phyloP scores from a whole-genome alignment of 1,139 yeast genomes.

The Scheffersomyces insectosa region DNA sequence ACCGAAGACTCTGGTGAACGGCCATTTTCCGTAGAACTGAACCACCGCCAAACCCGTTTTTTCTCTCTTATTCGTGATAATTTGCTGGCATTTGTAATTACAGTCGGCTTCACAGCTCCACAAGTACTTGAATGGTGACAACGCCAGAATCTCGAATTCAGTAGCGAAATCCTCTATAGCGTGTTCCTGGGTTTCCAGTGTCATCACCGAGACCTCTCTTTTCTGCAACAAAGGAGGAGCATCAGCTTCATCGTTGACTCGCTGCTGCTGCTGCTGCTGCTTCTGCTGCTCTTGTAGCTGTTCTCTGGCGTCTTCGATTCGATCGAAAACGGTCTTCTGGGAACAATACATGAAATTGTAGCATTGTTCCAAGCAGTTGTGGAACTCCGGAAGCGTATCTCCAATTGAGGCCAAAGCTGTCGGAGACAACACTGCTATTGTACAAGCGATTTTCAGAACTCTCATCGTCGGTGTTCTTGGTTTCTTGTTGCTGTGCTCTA shows the following conservation, averaged over 20 bases:
- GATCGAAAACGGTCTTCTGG: slow-evolving; percentile 9
- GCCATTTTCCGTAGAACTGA: slow-evolving; percentile 51
- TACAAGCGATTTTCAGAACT: no score
- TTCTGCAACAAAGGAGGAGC: neutral
- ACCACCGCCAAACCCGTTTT: slow-evolving; percentile 27
- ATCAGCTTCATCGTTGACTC: neutral
- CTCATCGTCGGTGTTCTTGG: no score
- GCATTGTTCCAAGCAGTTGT: slow-evolving; percentile 15
- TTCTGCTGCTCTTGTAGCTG: neutral
- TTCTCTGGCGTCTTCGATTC: slow-evolving; percentile 3
- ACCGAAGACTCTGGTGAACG: slow-evolving; percentile 39
- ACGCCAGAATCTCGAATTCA: slow-evolving; percentile 8
- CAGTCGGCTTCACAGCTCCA: slow-evolving; percentile 47
- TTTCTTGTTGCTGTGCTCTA: no score
- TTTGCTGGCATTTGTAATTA: slow-evolving; percentile 44
- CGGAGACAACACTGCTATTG: neutral
- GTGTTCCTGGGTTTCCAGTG: slow-evolving; percentile 4
- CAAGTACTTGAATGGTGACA: slow-evolving; percentile 6
- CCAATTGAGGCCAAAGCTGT: slow-evolving; percentile 13
- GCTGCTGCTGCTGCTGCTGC: neutral
- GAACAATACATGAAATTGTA: slow-evolving; percentile 9
- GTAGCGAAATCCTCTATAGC: slow-evolving; percentile 4
- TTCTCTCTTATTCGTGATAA: slow-evolving; percentile 28
- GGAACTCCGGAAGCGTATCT: slow-evolving; percentile 18
- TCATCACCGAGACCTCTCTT: neutral